Percentiles rank a stretch among this genome's conserved stretches.
These are phyloP conservation scores for Epicoccum sorghinum DNA, from an alignment of 2,329 filamentous ascomycete species.

Conservation along the genomic window DNA sequence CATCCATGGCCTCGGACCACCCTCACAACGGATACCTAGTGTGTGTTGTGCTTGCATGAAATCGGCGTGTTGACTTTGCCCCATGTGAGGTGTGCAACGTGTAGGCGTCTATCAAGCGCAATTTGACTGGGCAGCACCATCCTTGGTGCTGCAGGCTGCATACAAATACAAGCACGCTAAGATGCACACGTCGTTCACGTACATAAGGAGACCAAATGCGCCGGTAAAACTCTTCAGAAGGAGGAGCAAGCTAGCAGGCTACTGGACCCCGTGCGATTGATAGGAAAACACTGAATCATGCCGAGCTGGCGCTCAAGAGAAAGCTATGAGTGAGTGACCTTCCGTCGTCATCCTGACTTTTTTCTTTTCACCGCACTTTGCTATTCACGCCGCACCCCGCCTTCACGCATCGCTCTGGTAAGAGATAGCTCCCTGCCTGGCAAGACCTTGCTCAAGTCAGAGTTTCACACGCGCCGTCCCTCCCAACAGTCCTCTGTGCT, in stretches of 20 bases:
- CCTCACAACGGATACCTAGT: conserved; percentile 10
- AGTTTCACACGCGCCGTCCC: conserved; percentile 1
- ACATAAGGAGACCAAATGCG: too few relatives aligned
- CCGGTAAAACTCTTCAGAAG: conserved; percentile 24
- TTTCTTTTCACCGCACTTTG: conserved; percentile 26
- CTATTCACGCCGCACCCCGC: conserved; percentile 8
- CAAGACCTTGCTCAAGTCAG: background rate
- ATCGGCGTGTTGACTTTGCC: conserved; percentile 16
- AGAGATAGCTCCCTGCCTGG: conserved; percentile 10
- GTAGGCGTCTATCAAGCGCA: conserved; percentile 14
- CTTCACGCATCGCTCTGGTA: conserved; percentile 18
- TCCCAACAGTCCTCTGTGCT: conserved; percentile 1
- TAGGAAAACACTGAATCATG: conserved; percentile 37
- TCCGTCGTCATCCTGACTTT: conserved; percentile 18
- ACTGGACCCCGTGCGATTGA: conserved; percentile 21
- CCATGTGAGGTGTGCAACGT: conserved; percentile 18
- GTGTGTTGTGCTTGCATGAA: conserved; percentile 20
- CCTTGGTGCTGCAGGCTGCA: conserved; percentile 22
- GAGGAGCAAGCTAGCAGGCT: conserved; percentile 31
- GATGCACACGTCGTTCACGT: conserved; percentile 30
- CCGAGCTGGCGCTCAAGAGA: conserved; percentile 48
- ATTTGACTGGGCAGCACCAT: conserved; percentile 16
- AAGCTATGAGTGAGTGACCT: conserved; percentile 48
- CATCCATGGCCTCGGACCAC: conserved; percentile 12
- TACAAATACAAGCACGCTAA: conserved; percentile 23